Evolutionary conservation across 768 basidiomycete species (phyloP), one percentile per base, ranked within the genome.

Genomic region (Kwoniella bestiolae): DNA sequence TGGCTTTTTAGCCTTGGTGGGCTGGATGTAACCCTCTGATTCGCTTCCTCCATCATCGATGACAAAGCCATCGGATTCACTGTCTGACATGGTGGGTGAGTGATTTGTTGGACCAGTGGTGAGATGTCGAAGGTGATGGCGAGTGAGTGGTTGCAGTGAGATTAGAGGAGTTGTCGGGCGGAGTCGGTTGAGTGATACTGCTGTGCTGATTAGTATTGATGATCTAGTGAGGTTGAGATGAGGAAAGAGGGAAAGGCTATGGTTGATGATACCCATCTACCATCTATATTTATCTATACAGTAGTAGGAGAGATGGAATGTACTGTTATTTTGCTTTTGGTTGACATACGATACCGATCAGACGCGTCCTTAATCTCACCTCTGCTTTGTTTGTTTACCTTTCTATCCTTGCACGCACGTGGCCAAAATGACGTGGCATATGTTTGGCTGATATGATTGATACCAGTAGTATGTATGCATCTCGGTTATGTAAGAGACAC

Each of bases 41-140:
- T 61, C 75, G 52, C 73, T 77, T 29, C 70, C 75, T 2, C 50
- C 50, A 44, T 68, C 65, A 35, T 70, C 68, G n/a, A 68, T 47
- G 5, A 57, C 44, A 32, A 63, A 68, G 31, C 58, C 65, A 12
- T 68, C 68, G 29, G 52, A 59, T 23, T 73, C 76, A 65, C 68
- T 71, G 52, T 75, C 73, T 12, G 76, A 77, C 76, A 77, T 77
- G 55, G 32, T 60, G 63, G 50, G 41, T n/a, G 55, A 3, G 35
- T 16, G 35, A 16, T 38, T 16, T 9, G 38, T 41, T 18, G 38
- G 38, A 14, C 38, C 12, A 14, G 38, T 41, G 38, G 7, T 41
- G 38, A 41, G 38, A 41, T 41, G 18, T 41, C 38, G 38, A 8
- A 41, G 8, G 11, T 41, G 38, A 14, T 2, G 12, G 38, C 18